Evolutionary conservation across 1,139 yeast genomes (phyloP).

Genomic region (Sugiyamaella japonica): DNA sequence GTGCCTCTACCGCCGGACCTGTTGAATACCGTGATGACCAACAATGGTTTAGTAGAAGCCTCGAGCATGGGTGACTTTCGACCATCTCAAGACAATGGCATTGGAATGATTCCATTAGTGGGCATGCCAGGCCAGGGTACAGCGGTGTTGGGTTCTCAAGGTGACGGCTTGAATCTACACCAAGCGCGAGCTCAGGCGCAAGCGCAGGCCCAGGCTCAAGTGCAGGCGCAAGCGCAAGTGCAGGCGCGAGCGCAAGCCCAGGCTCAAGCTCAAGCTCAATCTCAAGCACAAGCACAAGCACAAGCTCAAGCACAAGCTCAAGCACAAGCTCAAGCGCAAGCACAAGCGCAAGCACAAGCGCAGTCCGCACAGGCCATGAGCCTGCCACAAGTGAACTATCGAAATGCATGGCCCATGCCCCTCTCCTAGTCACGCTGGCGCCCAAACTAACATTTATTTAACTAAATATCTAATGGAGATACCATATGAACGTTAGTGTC

Average conservation of each 20-base stretch:
- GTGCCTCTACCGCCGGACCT: constrained; percentile 12
- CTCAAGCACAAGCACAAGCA: constrained; percentile 6
- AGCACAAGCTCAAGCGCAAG: not conserved
- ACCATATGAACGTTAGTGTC: not conserved
- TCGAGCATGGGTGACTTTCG: not conserved
- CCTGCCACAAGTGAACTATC: constrained; percentile 4
- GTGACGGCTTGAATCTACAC: not conserved
- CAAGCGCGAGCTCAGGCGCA: constrained; percentile 13
- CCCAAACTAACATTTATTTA: not conserved
- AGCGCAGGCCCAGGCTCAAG: constrained; percentile 10
- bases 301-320: not conserved
- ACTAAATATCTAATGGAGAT: not conserved
- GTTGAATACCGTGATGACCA: constrained; percentile 1
- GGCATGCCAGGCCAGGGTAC: not conserved
- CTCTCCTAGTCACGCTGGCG: not conserved
- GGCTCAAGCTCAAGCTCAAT: constrained; percentile 7
- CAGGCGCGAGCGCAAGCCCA: constrained; percentile 11
- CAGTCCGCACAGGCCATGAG: constrained; percentile 1
- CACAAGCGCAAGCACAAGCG: constrained; percentile 2
- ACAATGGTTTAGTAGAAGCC: not conserved
- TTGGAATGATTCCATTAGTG: constrained; percentile 3
- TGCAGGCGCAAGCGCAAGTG: constrained; percentile 1
- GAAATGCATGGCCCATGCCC: constrained; percentile 8
- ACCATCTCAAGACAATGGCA: not conserved
- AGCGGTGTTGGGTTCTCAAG: not conserved